Base-by-base conservation (phyloP, 2,329 filamentous ascomycete genomes). In the Alternaria viburni region DNA sequence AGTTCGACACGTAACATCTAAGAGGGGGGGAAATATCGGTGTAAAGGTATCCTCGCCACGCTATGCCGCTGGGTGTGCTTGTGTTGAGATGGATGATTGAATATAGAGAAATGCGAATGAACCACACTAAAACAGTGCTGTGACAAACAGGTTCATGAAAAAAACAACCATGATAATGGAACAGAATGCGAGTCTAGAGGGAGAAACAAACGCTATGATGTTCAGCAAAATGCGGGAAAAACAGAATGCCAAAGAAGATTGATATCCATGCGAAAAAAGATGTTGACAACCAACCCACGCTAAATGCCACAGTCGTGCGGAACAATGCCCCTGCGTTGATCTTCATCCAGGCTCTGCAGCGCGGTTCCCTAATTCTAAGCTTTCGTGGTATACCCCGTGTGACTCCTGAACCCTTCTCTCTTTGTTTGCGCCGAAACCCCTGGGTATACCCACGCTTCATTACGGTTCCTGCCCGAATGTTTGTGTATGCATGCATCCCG, bases 271-370 rank as follows among this genome's bases (percentile, higher is more conserved):
- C 60, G 65, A 68, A 60, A 62, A 57, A 57, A 65, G 66, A 61
- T 41, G 57, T 62, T 50, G 57, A 62, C 65, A 66, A 61, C 70
- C 69, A 59, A 75, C 77, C 74, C 69, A 73, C 74, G 77, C 76
- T 79, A 78, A 79, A 79, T 79, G 76, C 74, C 75, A 77, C 71
- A 73, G 74, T 72, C 75, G 67, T 79, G 75, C 67, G 59, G 67
- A 66, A 64, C 59, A 59, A 59, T 51, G 57, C 62, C 46, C 62
- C 57, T 69, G 62, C 61, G 62, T 61, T 64, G 64, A 36, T 61
- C 51, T 70, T 65, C 61, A 65, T 66, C 63, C 61, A 61, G 71
- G 63, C 61, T 52, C 68, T 67, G 64, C 36, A 57, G 51, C 59
- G 30, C 49, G 25, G 57, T 54, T 54, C 47, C 54, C 36, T 21